phyloP scores from a whole-genome alignment of 768 basidiomycete species.

The Phlebiopsis gigantea region DNA sequence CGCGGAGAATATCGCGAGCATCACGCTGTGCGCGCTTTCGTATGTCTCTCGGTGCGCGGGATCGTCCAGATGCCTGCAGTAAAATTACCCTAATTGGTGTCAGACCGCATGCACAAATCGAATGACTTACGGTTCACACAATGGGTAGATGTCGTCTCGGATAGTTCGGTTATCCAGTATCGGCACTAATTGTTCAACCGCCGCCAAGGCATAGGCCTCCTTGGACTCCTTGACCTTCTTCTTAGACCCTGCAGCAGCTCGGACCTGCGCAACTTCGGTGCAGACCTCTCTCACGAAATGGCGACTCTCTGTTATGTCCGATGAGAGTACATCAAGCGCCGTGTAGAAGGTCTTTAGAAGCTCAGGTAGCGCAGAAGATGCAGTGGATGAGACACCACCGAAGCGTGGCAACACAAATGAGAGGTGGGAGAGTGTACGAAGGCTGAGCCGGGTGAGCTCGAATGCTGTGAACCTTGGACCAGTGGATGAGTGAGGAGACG shows the following conservation, averaged over 20 bases:
- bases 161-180: constrained; percentile 49
- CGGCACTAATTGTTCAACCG: constrained; percentile 74
- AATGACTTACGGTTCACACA: constrained; percentile 59
- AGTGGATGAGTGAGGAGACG: neutral
- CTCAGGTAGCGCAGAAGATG: constrained; percentile 56
- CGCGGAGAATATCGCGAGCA: constrained; percentile 68
- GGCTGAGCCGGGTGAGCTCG: constrained; percentile 45
- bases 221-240: constrained; percentile 24
- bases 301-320: constrained; percentile 28
- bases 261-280: neutral
- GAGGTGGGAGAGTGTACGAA: constrained; percentile 59
- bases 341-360: constrained; percentile 73
- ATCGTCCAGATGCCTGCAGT: constrained; percentile 52
- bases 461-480: constrained; percentile 31
- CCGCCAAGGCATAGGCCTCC: constrained; percentile 62
- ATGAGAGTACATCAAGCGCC: constrained; percentile 66
- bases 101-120: constrained; percentile 5
- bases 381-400: constrained; percentile 60
- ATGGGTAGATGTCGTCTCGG: constrained; percentile 48
- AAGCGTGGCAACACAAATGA: constrained; percentile 79
- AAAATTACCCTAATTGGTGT: neutral
- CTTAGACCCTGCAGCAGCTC: neutral
- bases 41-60: constrained; percentile 65
- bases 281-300: neutral
- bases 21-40: constrained; percentile 82